Evolutionary conservation across 495 filamentous ascomycete genomes (phyloP).

Genomic region (Cetradonia linearis): DNA sequence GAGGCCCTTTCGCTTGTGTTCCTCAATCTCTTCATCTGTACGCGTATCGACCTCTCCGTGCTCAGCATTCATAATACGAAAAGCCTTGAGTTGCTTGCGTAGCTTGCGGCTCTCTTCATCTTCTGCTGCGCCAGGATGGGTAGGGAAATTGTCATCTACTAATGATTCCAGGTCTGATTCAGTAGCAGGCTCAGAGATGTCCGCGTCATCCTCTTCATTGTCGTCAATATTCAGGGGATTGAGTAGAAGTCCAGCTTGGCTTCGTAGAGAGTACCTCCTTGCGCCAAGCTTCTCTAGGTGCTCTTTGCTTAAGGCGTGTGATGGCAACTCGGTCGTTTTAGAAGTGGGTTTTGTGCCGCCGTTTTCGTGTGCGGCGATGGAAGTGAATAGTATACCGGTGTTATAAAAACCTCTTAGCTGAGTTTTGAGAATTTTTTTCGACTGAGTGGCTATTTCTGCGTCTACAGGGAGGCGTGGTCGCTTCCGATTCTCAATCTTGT

Average conservation of each 20-base stretch:
- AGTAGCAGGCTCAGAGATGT: neutral
- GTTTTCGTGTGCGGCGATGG: neutral
- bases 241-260: too few species aligned
- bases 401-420: neutral
- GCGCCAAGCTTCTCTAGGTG: neutral
- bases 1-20: neutral
- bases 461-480: neutral
- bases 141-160: neutral
- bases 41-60: neutral
- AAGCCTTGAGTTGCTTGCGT: neutral
- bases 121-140: slow-evolving; percentile 6
- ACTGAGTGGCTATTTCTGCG: neutral
- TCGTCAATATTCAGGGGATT: neutral
- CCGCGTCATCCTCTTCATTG: neutral
- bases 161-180: slow-evolving; percentile 13
- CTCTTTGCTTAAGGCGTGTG: neutral
- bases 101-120: slow-evolving; percentile 5
- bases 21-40: neutral
- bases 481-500: slow-evolving; percentile 9
- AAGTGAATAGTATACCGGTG: neutral
- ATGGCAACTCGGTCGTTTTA: neutral
- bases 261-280: too few species aligned
- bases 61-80: slow-evolving; percentile 8
- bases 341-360: neutral
- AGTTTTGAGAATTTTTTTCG: neutral